Conservation (phyloP, 2,329 filamentous ascomycete species). For the Gnomoniopsis sp. region DNA sequence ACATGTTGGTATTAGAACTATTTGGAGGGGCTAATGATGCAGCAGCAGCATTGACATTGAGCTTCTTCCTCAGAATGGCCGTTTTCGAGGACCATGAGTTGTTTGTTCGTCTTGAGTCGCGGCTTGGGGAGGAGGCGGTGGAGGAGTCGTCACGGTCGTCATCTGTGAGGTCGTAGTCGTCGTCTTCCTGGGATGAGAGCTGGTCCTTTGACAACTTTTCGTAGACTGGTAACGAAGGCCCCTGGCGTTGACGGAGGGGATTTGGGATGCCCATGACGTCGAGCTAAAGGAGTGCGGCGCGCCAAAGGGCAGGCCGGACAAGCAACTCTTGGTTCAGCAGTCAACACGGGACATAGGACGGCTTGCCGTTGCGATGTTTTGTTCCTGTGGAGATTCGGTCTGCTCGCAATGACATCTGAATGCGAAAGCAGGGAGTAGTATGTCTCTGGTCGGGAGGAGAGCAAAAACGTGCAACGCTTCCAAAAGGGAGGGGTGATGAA, state of each 20-base stretch:
- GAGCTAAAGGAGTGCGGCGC: neutral
- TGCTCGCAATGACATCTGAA: neutral
- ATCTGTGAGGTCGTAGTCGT: slow-evolving; percentile 40
- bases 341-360: slow-evolving; percentile 6
- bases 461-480: no score
- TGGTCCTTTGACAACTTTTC: slow-evolving; percentile 48
- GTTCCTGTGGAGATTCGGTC: neutral
- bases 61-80: slow-evolving; percentile 35
- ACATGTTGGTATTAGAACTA: slow-evolving; percentile 3
- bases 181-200: slow-evolving; percentile 45
- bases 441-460: neutral
- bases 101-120: slow-evolving; percentile 53
- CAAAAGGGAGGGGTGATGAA: neutral
- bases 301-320: slow-evolving; percentile 3
- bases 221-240: slow-evolving; percentile 46
- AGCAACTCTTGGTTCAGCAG: neutral
- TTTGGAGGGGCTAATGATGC: slow-evolving; percentile 8
- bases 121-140: slow-evolving; percentile 40
- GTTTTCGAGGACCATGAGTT: slow-evolving; percentile 39
- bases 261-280: slow-evolving; percentile 28
- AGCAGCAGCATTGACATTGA: slow-evolving; percentile 14
- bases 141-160: slow-evolving; percentile 32
- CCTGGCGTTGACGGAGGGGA: slow-evolving; percentile 43
- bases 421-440: neutral
- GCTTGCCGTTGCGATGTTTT: neutral